A percentile compares a stretch with the other conserved stretches of the same genome.
These are phyloP conservation scores for Amanita rubescens DNA, from an alignment of 768 basidiomycete species.

Conservation along the genomic window DNA sequence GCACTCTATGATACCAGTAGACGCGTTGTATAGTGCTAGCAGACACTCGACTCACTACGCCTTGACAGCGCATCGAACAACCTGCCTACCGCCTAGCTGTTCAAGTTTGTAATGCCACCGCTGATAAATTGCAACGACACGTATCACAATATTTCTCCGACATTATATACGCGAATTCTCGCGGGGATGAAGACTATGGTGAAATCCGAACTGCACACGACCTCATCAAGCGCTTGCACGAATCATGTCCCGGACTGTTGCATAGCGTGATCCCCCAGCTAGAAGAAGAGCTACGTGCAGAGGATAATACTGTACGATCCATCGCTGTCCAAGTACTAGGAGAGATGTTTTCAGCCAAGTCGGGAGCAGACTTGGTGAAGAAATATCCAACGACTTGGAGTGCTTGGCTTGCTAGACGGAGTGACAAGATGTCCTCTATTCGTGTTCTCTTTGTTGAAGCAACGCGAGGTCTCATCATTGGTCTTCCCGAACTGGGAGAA, in stretches of 20 bases:
- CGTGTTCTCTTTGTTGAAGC: conserved; percentile 76
- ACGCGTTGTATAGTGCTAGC: conserved; percentile 2
- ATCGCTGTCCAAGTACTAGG: conserved; percentile 86
- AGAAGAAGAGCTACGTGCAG: conserved; percentile 82
- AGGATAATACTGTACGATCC: conserved; percentile 59
- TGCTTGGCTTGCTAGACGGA: conserved; percentile 71
- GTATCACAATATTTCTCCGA: conserved; percentile 93
- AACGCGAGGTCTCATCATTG: conserved; percentile 49
- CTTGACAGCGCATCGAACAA: conserved; percentile 55
- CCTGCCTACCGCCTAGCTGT: conserved; percentile 78
- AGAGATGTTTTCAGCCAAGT: conserved; percentile 81
- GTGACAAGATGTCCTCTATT: conserved; percentile 66
- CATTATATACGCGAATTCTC: conserved; percentile 59
- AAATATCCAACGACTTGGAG: conserved; percentile 85
- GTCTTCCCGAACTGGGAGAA: conserved; percentile 59
- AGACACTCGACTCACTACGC: conserved; percentile 1
- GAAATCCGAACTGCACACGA: conserved; percentile 75
- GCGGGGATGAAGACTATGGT: conserved; percentile 49
- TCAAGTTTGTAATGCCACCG: conserved; percentile 74
- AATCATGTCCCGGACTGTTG: conserved; percentile 71
- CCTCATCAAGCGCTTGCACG: conserved; percentile 77
- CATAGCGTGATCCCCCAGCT: conserved; percentile 90
- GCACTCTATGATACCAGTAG: conserved; percentile 2
- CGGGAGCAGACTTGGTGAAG: conserved; percentile 62
- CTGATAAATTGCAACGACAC: conserved; percentile 83